A percentile compares a stretch with the other conserved stretches of the same genome.
phyloP scores from a whole-genome alignment of 2,329 filamentous ascomycete genomes.

The Pezicula neosporulosa region DNA sequence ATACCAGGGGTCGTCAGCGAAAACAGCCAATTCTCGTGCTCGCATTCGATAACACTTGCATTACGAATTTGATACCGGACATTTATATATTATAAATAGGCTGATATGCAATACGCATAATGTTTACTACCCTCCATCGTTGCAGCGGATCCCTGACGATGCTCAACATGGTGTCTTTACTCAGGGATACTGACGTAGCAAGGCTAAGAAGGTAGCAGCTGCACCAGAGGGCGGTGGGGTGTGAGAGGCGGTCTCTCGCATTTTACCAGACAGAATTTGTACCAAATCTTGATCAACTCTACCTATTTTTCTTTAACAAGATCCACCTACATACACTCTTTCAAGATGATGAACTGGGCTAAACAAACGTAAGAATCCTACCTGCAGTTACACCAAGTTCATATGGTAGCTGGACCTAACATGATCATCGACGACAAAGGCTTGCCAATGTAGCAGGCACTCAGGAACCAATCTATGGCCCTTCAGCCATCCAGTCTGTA shows the following conservation, averaged over 20 bases:
- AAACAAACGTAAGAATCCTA: conserved; percentile 72
- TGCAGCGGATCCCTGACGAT: too few relatives aligned
- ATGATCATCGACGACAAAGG: conserved; percentile 34
- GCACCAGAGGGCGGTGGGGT: background rate
- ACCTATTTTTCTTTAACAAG: conserved; percentile 1
- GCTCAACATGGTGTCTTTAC: too few relatives aligned
- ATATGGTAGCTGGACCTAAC: conserved; percentile 10
- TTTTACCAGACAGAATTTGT: background rate
- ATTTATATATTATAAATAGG: too few relatives aligned
- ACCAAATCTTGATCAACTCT: conserved; percentile 1
- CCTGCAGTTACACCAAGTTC: conserved; percentile 9
- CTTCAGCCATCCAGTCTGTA: conserved; percentile 81
- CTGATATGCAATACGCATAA: too few relatives aligned
- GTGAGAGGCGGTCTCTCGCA: background rate
- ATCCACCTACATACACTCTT: conserved; percentile 8
- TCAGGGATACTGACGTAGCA: background rate
- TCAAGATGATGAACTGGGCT: conserved; percentile 87
- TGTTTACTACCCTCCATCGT: too few relatives aligned
- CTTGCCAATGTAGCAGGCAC: conserved; percentile 85
- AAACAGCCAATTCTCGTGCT: background rate
- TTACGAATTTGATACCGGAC: background rate
- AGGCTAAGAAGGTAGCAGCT: background rate
- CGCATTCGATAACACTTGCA: background rate
- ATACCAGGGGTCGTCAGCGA: background rate
- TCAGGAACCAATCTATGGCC: conserved; percentile 92